These are phyloP conservation scores for Spiraea crenata DNA, from an alignment of 331 rosid genomes.

Conservation along the genomic window DNA sequence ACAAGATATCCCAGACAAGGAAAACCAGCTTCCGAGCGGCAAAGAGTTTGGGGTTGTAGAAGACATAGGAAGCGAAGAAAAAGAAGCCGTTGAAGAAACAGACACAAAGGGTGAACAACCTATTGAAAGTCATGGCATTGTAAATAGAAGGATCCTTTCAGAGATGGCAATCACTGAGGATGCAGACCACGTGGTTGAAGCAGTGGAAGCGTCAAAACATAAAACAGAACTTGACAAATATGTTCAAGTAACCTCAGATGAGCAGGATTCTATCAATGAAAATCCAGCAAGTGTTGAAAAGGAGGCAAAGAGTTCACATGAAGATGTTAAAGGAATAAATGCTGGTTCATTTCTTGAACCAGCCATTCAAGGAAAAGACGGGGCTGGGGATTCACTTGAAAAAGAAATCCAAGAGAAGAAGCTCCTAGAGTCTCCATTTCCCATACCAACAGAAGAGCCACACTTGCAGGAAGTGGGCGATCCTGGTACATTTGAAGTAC, in stretches of 20 bases:
- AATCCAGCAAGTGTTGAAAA: conserved; percentile 18
- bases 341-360: conserved; percentile 10
- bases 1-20: conserved; percentile 20
- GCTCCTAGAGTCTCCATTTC: background rate
- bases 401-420: background rate
- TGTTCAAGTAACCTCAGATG: conserved; percentile 23
- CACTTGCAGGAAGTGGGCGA: conserved; percentile 10
- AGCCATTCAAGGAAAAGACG: background rate
- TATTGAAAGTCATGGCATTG: conserved; percentile 6
- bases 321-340: conserved; percentile 18
- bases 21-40: conserved; percentile 21
- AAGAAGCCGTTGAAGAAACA: conserved; percentile 27
- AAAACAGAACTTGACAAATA: conserved; percentile 18
- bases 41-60: conserved; percentile 9
- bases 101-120: conserved; percentile 1
- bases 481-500: conserved; percentile 6
- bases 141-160: conserved; percentile 10
- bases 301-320: conserved; percentile 17
- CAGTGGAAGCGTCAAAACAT: conserved; percentile 11
- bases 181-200: conserved; percentile 2
- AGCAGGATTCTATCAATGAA: conserved; percentile 20
- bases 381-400: conserved; percentile 15
- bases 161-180: background rate
- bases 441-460: background rate
- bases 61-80: conserved; percentile 16